Conservation (phyloP, 257 asterid genomes). For the Apocynum venetum region DNA sequence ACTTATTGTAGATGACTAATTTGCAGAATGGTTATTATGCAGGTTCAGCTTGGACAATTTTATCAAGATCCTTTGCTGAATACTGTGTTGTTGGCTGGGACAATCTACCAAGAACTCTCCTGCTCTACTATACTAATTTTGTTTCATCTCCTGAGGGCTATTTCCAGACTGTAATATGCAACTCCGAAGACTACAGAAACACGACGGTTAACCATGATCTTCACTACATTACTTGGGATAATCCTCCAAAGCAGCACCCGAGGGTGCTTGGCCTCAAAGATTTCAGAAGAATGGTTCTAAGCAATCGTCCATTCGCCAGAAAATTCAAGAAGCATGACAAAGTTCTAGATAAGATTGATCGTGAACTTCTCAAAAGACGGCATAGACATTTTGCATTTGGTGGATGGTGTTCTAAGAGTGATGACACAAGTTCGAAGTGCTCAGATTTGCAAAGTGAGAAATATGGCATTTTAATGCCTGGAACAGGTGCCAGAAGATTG, state of each 20-base stretch:
- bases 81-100: slow-evolving; percentile 75
- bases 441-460: slow-evolving; percentile 46
- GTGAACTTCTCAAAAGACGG: slow-evolving; percentile 52
- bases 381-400: slow-evolving; percentile 50
- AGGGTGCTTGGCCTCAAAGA: slow-evolving; percentile 67
- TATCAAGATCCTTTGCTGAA: slow-evolving; percentile 77
- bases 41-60: slow-evolving; percentile 90
- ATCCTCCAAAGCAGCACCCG: slow-evolving; percentile 87
- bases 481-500: slow-evolving; percentile 70
- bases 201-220: slow-evolving; percentile 72
- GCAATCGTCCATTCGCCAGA: slow-evolving; percentile 78
- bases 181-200: slow-evolving; percentile 61
- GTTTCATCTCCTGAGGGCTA: slow-evolving; percentile 87
- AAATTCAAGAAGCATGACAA: slow-evolving; percentile 72
- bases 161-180: slow-evolving; percentile 76
- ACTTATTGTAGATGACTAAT: not conserved
- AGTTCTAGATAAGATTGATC: slow-evolving; percentile 66
- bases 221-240: slow-evolving; percentile 83
- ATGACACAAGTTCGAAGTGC: slow-evolving; percentile 22
- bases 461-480: slow-evolving; percentile 64
- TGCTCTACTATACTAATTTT: slow-evolving; percentile 81
- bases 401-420: slow-evolving; percentile 65
- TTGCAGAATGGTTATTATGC: slow-evolving; percentile 1
- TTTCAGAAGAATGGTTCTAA: slow-evolving; percentile 52
- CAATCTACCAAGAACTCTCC: slow-evolving; percentile 78